A percentile compares a stretch with the other conserved stretches of the same genome.
These are phyloP conservation scores for Russula ochroleuca DNA, from an alignment of 768 basidiomycete species.

Conservation along the genomic window DNA sequence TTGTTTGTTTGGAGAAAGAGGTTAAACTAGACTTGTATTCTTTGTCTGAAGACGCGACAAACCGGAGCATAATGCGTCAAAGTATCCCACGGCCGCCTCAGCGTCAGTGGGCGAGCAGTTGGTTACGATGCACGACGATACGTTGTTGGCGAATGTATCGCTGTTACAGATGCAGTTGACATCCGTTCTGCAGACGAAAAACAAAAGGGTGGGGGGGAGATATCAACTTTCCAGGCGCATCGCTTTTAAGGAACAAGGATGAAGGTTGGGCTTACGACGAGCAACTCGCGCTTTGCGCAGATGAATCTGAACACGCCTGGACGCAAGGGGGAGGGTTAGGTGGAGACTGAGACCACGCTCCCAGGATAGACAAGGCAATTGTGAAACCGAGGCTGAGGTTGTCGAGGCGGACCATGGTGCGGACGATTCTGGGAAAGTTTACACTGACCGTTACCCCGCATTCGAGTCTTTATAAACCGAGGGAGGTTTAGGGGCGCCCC, in stretches of 20 bases:
- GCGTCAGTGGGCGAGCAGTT: not conserved
- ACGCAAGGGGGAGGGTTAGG: not conserved
- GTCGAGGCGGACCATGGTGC: constrained; percentile 5
- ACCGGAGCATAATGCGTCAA: not conserved
- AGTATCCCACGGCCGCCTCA: not conserved
- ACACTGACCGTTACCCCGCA: not conserved
- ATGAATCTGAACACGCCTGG: not conserved
- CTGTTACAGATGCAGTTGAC: not conserved
- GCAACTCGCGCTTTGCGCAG: not conserved
- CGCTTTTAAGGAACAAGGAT: not conserved
- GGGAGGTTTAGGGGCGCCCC: not conserved
- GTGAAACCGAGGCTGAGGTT: not conserved
- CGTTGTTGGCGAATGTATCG: not conserved
- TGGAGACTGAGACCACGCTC: not conserved
- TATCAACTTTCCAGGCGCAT: not conserved
- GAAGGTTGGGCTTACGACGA: not conserved
- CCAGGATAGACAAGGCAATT: not conserved
- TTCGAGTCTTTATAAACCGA: not conserved
- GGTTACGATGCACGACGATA: not conserved
- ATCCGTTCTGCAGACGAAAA: not conserved
- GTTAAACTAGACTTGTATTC: too few relatives aligned
- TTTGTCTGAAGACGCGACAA: not conserved
- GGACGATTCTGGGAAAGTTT: not conserved
- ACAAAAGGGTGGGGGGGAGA: not conserved
- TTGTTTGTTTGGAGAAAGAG: not conserved